phyloP scores from a whole-genome alignment of 192 early-diverging fungal genomes.

The Umbelopsis sp. region DNA sequence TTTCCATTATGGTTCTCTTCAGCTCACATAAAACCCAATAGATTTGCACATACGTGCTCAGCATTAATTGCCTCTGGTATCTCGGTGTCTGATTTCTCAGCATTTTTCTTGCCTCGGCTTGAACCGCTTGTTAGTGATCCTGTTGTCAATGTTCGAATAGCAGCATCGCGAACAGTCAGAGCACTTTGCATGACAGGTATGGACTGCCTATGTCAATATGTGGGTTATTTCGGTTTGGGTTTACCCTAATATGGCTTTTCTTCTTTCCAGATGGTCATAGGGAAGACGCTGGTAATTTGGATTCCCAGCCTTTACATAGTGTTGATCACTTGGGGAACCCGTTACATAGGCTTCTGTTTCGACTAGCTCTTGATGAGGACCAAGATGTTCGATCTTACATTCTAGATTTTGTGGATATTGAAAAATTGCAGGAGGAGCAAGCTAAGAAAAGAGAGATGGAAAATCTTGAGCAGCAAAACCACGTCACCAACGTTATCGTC shows the following conservation, averaged over 20 bases:
- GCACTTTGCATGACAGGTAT: conserved; percentile 24
- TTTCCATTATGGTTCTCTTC: conserved; percentile 46
- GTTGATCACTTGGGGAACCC: conserved; percentile 24
- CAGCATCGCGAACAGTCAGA: conserved; percentile 51
- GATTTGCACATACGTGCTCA: conserved; percentile 69
- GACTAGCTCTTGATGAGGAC: conserved; percentile 30
- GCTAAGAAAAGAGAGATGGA: neutral
- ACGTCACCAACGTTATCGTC: neutral
- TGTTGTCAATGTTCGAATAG: conserved; percentile 77
- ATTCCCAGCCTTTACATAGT: conserved; percentile 6
- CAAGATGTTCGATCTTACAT: conserved; percentile 33
- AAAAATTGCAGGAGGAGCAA: conserved; percentile 13
- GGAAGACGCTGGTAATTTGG: conserved; percentile 7
- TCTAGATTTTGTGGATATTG: conserved; percentile 23
- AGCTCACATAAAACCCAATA: conserved; percentile 47
- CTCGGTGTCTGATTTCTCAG: conserved; percentile 60
- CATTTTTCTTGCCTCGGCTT: conserved; percentile 64
- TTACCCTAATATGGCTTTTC: neutral
- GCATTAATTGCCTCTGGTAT: conserved; percentile 63
- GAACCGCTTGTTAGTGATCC: conserved; percentile 60
- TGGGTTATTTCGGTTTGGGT: too few species aligned
- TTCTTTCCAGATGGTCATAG: neutral
- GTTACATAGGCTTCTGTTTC: conserved; percentile 25
- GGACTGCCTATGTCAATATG: too few species aligned
- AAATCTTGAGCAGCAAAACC: neutral